Base-by-base conservation (phyloP, 192 early-diverging fungal genomes). In the Mortierella hygrophila region DNA sequence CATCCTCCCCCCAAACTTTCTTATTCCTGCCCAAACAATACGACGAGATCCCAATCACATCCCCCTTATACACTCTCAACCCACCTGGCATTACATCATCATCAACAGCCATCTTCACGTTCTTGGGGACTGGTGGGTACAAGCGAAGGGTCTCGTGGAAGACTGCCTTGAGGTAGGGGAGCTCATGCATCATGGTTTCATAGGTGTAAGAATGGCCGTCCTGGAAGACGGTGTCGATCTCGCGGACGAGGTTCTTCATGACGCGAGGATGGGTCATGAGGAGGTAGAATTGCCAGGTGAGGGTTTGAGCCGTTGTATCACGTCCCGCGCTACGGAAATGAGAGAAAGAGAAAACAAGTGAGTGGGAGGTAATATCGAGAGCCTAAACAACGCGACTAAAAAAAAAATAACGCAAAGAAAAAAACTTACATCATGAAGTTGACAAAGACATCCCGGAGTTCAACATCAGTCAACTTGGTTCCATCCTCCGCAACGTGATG, bases 41-140 rank as follows among this genome's bases (percentile, higher is more conserved):
- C 29, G 87, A 52, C 18, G 76, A 87, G 49, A 93, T 79, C 0
- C 49, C 73, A 3, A 95, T 85, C 23, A 73, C 41, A 13, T 91
- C 88, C 2, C 93, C 94, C 37, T 87, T 91, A 20, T 83, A 80
- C 35, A 96, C 88, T 13, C 69, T 44, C 10, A 82, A 21, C 10
- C 92, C 89, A 40, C 90, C 91, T 1, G 88, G 88, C 4, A 94
- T 65, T 7, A 88, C 47, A 32, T 85, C 90, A 49, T 91, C 88
- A 26, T 77, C 47, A 1, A 79, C 70, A 4, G 90, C 77, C 38
- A 78, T 75, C 65, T 91, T 83, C 52, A 90, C 77, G 35, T 94
- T 91, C 13, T 38, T 55, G 32, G 95, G 95, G 11, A 96, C 94
- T 26, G 91, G 85, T 6, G 93, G 88, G 52, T 89, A 77, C 2